Base-by-base conservation (phyloP, 2,329 filamentous ascomycete species). In the Trichoderma sp. region DNA sequence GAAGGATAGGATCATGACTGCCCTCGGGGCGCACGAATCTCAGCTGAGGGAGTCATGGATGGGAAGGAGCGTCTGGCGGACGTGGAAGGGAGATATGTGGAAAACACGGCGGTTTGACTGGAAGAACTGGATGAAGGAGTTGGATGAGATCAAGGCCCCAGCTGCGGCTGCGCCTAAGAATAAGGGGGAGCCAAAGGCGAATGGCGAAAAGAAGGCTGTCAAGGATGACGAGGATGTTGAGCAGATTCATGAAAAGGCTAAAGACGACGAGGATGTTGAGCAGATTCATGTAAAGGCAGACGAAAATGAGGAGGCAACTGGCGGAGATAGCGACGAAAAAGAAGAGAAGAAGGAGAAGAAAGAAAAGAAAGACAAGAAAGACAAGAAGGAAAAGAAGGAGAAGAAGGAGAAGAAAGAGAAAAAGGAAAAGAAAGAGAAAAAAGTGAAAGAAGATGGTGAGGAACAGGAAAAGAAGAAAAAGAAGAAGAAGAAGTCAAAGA, bases 11-110 rank as follows among this genome's bases (percentile, higher is more conserved):
- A 83, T 91, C 76, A 89, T 91, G 84, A 77, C 83, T 6, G 82
- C 84, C 74, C 84, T 91, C 2, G 87, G 85, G 3, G 81, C 84
- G 45, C 83, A 85, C 71, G 89, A 91, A 81, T 80, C 83, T 24
- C 83, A 85, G 71, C 83, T 91, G 45, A 85, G 89, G 16, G 86
- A 89, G 59, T 87, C 85, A 4, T 90, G 88, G 85, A 85, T 87
- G 77, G 90, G 90, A 0, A 84, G 89, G 9, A 88, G 86, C 74
- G 88, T 89, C 9, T 91, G 89, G 90, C 85, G 88, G 31, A 85
- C 84, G 50, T 91, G 89, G 89, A 88, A 87, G 81, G 89, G 89
- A 14, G 89, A 91, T 76, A 80, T 88, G 81, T 91, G 89, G 89
- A 88, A 87, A 79, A 87, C 87, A 65, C 83, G 87, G 59, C 82